phyloP scores from a whole-genome alignment of 192 early-diverging fungal genomes.

The Funneliformis mosseae region DNA sequence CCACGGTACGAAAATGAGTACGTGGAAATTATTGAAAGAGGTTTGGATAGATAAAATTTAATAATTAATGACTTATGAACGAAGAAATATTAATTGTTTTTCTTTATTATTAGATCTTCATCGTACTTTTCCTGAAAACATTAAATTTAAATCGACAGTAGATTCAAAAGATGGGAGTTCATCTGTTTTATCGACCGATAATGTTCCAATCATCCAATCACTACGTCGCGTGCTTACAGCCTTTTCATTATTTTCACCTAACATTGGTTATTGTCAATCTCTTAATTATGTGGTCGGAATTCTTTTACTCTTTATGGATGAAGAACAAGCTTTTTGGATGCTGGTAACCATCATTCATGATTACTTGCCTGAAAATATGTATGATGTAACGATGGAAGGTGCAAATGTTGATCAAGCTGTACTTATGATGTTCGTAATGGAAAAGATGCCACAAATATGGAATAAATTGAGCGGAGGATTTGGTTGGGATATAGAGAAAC shows the following conservation, averaged over 20 bases:
- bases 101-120: conserved; percentile 61
- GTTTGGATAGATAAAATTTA: conserved; percentile 37
- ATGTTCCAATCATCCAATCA: conserved; percentile 54
- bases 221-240: conserved; percentile 70
- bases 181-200: conserved; percentile 42
- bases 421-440: conserved; percentile 58
- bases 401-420: conserved; percentile 73
- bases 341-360: conserved; percentile 74
- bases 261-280: conserved; percentile 84
- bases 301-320: conserved; percentile 70
- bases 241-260: conserved; percentile 69
- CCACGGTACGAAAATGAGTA: conserved; percentile 62
- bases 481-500: conserved; percentile 51
- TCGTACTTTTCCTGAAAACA: conserved; percentile 79
- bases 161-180: conserved; percentile 37
- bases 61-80: not conserved
- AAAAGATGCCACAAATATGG: conserved; percentile 55
- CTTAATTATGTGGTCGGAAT: conserved; percentile 80
- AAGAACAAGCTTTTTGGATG: conserved; percentile 81
- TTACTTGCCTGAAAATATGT: conserved; percentile 73
- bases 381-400: conserved; percentile 74
- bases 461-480: conserved; percentile 45
- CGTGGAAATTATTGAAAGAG: conserved; percentile 69
- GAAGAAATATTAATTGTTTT: not conserved
- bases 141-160: conserved; percentile 60